Conservation (phyloP, 2,329 filamentous ascomycete genomes). For the Chrysoporthe deuterocubensis region DNA sequence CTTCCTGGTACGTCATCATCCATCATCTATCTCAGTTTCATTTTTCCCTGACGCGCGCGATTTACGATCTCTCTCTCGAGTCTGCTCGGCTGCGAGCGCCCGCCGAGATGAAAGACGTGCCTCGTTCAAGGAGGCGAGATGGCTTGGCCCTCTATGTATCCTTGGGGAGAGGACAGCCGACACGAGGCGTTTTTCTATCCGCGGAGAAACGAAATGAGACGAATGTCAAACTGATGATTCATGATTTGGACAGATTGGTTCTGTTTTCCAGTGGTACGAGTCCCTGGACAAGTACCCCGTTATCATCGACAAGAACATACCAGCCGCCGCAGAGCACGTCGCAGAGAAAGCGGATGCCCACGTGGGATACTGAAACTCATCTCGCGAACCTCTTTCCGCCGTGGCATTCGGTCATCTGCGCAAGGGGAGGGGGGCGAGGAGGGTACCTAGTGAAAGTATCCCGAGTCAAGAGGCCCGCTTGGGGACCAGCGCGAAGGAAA, state of each 20-base stretch:
- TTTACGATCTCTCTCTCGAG: not conserved
- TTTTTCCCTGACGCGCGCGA: not conserved
- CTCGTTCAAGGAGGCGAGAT: not conserved
- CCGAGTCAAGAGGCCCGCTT: not conserved
- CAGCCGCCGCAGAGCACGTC: conserved; percentile 1
- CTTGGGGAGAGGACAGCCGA: not conserved
- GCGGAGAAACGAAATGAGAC: not conserved
- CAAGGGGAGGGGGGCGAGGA: not conserved
- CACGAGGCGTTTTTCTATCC: not conserved
- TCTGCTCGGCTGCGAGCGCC: too few species aligned
- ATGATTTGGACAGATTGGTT: conserved; percentile 34
- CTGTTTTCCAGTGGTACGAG: conserved; percentile 40
- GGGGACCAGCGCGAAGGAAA: not conserved
- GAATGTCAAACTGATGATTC: conserved; percentile 12
- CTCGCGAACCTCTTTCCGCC: not conserved
- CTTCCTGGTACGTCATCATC: conserved; percentile 43
- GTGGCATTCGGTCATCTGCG: not conserved
- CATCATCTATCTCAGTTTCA: too few species aligned
- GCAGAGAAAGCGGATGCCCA: conserved; percentile 7
- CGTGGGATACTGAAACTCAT: conserved; percentile 1
- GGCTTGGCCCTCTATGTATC: not conserved
- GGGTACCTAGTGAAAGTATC: not conserved
- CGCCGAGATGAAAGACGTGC: not conserved
- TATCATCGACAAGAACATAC: conserved; percentile 23
- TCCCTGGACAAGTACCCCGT: conserved; percentile 40